Base-by-base conservation (phyloP, 345 rosid genomes). In the Linum lewisii region DNA sequence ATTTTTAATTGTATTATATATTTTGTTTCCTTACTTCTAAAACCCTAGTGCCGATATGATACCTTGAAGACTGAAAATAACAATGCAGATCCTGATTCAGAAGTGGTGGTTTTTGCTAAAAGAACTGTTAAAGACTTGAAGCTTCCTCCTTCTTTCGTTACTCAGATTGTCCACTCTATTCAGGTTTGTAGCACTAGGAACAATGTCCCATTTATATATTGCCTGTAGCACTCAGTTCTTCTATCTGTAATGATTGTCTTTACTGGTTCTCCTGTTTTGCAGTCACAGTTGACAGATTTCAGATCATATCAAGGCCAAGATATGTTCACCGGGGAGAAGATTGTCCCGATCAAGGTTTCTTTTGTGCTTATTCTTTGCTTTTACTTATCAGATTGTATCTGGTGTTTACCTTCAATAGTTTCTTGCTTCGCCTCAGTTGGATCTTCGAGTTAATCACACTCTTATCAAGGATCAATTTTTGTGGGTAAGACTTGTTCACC, bases 291-390 rank as follows among this genome's bases (percentile, higher is more conserved):
- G 75, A 57, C 84, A 2, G 97, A 85, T 34, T 93, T 93, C 63
- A 79, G 90, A 19, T 77, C 99, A 25, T 87, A 83, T 58, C 91
- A 93, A 76, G 97, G 99, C 21, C 97, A 87, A 70, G 99, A 89
- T 45, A 87, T 93, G 97, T 81, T 74, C 59, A 70, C 87, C 29
- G 97, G 95, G 57, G 99, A 87, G 79, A 89, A 87, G 70, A 79
- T 93, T 68, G 86, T 93, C 60, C 97, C 97, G 6, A 87, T 93
- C 63, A 93, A 93, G 99, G 98, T 88, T 57, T 56, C 51, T 25
- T 22, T 55, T 66, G 18, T n/a, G 32, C 54, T 9, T 2, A 21
- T 63, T 55, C 18, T 8, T 10, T n/a, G 63, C 62, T 7, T 55
- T 22, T 4, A 32, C 6, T 18, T 9, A n/a, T 42, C 47, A 11